Evolutionary conservation across 148 eudicot species (phyloP).

Genomic region (Tetragonia tetragonoides): DNA sequence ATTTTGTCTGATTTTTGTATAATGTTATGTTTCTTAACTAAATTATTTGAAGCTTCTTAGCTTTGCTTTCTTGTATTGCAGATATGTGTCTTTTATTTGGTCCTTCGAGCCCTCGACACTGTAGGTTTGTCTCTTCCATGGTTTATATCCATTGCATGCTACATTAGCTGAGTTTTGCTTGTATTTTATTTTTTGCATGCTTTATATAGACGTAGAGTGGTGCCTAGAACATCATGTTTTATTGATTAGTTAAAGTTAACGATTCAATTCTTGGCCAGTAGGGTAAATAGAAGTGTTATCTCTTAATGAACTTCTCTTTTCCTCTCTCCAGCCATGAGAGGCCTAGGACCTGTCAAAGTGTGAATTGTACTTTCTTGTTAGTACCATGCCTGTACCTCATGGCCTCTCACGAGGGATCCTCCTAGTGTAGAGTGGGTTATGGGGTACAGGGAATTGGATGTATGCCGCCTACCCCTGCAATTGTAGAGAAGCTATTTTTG

Average conservation of each 20-base stretch:
- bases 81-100: conserved; percentile 95
- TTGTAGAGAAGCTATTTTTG: neutral
- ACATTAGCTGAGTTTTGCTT: neutral
- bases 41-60: neutral
- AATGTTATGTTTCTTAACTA: neutral
- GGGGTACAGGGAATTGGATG: neutral
- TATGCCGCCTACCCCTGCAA: neutral
- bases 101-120: conserved; percentile 97
- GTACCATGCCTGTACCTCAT: neutral
- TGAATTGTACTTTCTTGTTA: neutral
- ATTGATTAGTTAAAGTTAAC: neutral
- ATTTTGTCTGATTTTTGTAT: neutral
- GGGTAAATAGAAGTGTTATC: neutral
- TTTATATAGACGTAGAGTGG: neutral
- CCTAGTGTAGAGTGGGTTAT: neutral
- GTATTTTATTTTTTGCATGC: neutral
- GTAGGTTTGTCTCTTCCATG: conserved; percentile 66
- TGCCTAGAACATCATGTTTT: neutral
- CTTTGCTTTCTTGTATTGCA: conserved; percentile 29
- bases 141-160: conserved; percentile 1
- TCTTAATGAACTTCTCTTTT: neutral
- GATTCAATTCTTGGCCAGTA: neutral
- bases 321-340: neutral
- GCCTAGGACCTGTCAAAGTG: neutral
- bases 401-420: neutral